Percentiles rank a stretch among this genome's conserved stretches.
phyloP scores from a whole-genome alignment of 371 early-diverging fungal genomes.

The Zychaea mexicana region DNA sequence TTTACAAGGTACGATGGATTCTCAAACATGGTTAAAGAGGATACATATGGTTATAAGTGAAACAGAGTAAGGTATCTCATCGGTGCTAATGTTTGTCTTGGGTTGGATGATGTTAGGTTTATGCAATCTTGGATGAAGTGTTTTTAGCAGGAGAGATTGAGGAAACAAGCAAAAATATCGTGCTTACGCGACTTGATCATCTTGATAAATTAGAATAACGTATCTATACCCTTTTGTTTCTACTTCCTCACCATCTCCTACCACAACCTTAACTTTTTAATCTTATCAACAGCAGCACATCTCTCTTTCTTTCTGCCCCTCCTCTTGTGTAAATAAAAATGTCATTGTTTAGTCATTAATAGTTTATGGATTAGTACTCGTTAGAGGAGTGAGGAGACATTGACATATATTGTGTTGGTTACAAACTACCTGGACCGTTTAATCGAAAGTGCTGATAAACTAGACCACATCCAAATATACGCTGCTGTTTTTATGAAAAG shows the following conservation, averaged over 20 bases:
- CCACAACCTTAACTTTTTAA: no score
- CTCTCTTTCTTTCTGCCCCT: not conserved
- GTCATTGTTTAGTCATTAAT: not conserved
- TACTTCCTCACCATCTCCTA: no score
- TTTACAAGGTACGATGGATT: slow-evolving; percentile 75
- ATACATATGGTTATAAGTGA: not conserved
- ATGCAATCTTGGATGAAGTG: slow-evolving; percentile 96
- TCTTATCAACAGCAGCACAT: no score
- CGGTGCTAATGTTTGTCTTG: no score
- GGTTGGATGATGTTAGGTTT: slow-evolving; percentile 64
- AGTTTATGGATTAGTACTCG: no score
- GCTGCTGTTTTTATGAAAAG: no score
- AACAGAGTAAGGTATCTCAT: no score
- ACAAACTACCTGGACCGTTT: no score
- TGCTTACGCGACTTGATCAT: slow-evolving; percentile 74
- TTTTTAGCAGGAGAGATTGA: slow-evolving; percentile 98
- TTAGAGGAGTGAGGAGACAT: no score
- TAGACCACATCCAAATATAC: no score
- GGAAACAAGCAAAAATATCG: slow-evolving; percentile 87
- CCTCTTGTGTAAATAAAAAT: not conserved
- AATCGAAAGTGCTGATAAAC: no score
- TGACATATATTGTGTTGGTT: no score
- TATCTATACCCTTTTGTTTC: slow-evolving; percentile 14
- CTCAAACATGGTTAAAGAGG: not conserved
- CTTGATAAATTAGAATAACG: slow-evolving; percentile 76